Conservation (phyloP, 306 rosid genomes). For the Nissolia schottii region DNA sequence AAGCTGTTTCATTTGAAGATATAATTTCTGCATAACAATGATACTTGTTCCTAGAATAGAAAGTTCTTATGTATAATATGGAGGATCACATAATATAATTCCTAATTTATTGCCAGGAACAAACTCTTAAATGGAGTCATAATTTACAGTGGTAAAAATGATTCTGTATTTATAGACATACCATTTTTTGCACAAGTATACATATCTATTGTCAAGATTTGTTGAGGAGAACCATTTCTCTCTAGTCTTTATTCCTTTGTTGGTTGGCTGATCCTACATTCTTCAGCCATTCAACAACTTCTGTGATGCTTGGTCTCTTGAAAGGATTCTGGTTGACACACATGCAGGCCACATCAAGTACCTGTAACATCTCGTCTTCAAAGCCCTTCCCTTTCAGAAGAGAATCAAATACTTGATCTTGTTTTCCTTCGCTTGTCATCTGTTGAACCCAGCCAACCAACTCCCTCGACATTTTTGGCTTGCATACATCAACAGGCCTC, state of each 20-base stretch:
- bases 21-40: slow-evolving; percentile 15
- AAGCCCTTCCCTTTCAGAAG: slow-evolving; percentile 63
- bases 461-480: slow-evolving; percentile 70
- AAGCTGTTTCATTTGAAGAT: neutral
- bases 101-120: slow-evolving; percentile 33
- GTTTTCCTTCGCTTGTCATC: slow-evolving; percentile 71
- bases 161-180: slow-evolving; percentile 41
- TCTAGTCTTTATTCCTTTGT: slow-evolving; percentile 46
- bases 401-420: slow-evolving; percentile 67
- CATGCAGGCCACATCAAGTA: slow-evolving; percentile 85
- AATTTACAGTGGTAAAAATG: slow-evolving; percentile 43
- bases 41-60: slow-evolving; percentile 9
- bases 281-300: slow-evolving; percentile 83
- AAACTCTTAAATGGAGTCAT: slow-evolving; percentile 23
- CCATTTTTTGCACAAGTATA: slow-evolving; percentile 51
- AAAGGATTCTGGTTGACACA: slow-evolving; percentile 77
- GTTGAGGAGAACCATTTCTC: neutral
- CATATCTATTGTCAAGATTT: slow-evolving; percentile 38
- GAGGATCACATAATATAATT: slow-evolving; percentile 25
- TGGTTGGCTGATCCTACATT: too few relatives aligned
- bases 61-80: slow-evolving; percentile 22
- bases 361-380: slow-evolving; percentile 76
- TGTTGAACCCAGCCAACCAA: slow-evolving; percentile 88
- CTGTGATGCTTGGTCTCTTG: slow-evolving; percentile 79
- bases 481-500: slow-evolving; percentile 84